Percentiles rank a stretch among this genome's conserved stretches.
Conservation (phyloP, 306 rosid genomes). For the Alnus rubra region DNA sequence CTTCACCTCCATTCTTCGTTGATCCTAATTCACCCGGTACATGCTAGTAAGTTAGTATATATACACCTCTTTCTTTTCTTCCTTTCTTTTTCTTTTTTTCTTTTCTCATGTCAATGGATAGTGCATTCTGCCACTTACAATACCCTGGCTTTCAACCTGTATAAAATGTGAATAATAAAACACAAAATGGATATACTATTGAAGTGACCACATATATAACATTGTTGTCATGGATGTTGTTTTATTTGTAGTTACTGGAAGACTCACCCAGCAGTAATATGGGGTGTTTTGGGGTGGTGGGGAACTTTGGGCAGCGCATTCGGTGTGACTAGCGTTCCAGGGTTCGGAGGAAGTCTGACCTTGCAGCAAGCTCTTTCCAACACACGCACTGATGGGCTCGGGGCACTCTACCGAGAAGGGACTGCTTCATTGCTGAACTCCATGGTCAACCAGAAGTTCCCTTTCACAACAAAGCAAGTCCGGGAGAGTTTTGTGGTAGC, state of each 20-base stretch:
- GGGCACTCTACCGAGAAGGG: constrained; percentile 78
- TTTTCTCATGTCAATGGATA: too few species aligned
- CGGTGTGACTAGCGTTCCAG: constrained; percentile 58
- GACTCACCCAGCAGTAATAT: constrained; percentile 69
- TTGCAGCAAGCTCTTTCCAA: constrained; percentile 82
- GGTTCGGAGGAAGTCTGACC: constrained; percentile 49
- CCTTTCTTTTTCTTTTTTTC: too few species aligned
- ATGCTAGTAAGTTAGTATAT: constrained; percentile 65
- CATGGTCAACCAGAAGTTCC: constrained; percentile 68
- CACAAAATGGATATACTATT: too few species aligned
- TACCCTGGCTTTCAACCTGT: too few species aligned
- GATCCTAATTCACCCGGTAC: constrained; percentile 82
- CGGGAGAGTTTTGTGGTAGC: constrained; percentile 60
- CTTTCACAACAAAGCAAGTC: constrained; percentile 72
- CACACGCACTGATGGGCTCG: constrained; percentile 74
- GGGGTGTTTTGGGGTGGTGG: constrained; percentile 94
- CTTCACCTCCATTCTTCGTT: constrained; percentile 66
- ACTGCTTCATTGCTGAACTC: constrained; percentile 84
- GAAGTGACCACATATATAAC: background rate
- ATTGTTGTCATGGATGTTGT: background rate
- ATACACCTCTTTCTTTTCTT: background rate
- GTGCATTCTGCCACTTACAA: too few species aligned
- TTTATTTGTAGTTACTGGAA: constrained; percentile 73
- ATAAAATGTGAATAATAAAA: too few species aligned
- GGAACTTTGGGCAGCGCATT: constrained; percentile 78